A percentile compares a stretch with the other conserved stretches of the same genome.
These are phyloP conservation scores for Lumnitzera littorea DNA, from an alignment of 345 rosid species.

Conservation along the genomic window DNA sequence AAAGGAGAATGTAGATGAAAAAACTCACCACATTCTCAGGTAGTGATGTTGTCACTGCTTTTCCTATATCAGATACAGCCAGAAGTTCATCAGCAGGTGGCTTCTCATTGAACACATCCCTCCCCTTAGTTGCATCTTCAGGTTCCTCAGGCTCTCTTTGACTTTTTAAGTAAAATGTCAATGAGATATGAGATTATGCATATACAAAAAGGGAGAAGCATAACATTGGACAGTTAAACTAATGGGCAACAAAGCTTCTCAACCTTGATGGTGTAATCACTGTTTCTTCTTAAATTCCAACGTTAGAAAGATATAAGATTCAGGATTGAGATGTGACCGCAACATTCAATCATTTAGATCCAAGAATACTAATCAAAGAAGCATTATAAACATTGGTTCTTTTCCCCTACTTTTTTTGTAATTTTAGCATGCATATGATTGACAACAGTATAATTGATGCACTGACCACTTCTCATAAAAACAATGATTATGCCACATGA, in stretches of 20 bases:
- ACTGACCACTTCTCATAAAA: no score
- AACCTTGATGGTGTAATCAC: not conserved
- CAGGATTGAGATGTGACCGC: no score
- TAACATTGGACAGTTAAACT: not conserved
- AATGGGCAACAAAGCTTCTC: not conserved
- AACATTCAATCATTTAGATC: no score
- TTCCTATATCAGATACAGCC: conserved; percentile 92
- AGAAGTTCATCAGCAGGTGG: conserved; percentile 97
- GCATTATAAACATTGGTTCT: no score
- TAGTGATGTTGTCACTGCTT: conserved; percentile 79
- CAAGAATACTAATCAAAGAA: no score
- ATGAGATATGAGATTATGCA: not conserved
- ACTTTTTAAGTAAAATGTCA: conserved; percentile 26
- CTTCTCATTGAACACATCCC: conserved; percentile 93
- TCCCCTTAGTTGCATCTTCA: conserved; percentile 91
- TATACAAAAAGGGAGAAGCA: no score
- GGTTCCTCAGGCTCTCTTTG: conserved; percentile 98
- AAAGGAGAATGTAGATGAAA: conserved; percentile 3
- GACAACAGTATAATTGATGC: no score
- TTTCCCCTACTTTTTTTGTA: no score
- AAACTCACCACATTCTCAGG: conserved; percentile 87
- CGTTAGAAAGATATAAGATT: not conserved
- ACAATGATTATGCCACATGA: no score
- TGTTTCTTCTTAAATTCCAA: not conserved
- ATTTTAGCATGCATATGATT: no score